phyloP scores from a whole-genome alignment of 2,329 filamentous ascomycete genomes.

The Alternaria consortialis region DNA sequence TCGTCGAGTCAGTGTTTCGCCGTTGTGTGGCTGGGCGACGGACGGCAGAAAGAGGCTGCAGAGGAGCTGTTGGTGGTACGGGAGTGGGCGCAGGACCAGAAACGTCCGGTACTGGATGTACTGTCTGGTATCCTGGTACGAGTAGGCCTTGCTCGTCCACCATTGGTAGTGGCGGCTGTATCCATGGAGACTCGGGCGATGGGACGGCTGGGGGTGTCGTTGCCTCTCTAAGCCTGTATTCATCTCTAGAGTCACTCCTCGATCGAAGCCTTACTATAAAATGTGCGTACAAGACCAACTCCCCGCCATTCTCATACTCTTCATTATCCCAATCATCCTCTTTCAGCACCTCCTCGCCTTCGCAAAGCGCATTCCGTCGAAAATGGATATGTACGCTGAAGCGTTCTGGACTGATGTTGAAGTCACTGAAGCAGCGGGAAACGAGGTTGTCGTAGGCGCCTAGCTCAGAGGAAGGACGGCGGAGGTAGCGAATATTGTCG shows the following conservation, averaged over 20 bases:
- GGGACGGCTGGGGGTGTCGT: not conserved
- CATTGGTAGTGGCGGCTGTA: not conserved
- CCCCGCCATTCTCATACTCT: not conserved
- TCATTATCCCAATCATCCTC: not conserved
- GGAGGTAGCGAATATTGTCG: not conserved
- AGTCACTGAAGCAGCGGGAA: not conserved
- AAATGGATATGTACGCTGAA: slow-evolving; percentile 10
- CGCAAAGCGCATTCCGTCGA: not conserved
- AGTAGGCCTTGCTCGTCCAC: not conserved
- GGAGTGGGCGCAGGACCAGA: not conserved
- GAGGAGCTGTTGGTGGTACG: not conserved
- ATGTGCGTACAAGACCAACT: not conserved
- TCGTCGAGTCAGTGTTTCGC: not conserved
- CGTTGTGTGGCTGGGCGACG: not conserved
- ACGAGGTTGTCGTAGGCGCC: slow-evolving; percentile 3
- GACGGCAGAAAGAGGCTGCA: not conserved
- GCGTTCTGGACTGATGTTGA: not conserved
- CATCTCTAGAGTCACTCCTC: not conserved
- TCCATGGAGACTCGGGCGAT: not conserved
- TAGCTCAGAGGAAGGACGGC: not conserved
- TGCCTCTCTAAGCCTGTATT: not conserved
- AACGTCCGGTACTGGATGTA: not conserved
- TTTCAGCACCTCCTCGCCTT: not conserved
- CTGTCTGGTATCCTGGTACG: not conserved
- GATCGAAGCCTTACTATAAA: not conserved